Evolutionary conservation across 2,329 filamentous ascomycete genomes (phyloP).

Genomic region (Sarocladium kiliense): DNA sequence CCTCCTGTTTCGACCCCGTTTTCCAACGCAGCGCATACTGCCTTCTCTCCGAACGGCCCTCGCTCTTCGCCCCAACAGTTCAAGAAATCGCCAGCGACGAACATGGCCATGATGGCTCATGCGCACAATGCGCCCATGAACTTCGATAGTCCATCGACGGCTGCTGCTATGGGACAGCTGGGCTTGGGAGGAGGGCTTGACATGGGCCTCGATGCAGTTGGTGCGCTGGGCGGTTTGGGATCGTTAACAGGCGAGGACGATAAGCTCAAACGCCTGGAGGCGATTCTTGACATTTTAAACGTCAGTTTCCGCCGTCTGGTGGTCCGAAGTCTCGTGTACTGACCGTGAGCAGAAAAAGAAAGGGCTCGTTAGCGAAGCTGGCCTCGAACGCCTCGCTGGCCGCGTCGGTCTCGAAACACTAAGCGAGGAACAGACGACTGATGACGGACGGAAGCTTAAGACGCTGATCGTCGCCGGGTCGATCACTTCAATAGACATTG

Average conservation of each 20-base stretch:
- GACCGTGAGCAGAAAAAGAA: conserved; percentile 34
- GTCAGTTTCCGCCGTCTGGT: conserved; percentile 27
- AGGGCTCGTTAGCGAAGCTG: conserved; percentile 67
- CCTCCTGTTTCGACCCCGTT: conserved; percentile 65
- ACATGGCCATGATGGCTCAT: conserved; percentile 40
- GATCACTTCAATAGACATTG: conserved; percentile 37
- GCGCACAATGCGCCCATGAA: conserved; percentile 42
- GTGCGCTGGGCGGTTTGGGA: conserved; percentile 38
- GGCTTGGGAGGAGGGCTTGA: conserved; percentile 47
- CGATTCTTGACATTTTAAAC: conserved; percentile 43
- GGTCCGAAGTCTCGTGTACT: not conserved
- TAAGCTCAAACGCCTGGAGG: conserved; percentile 47
- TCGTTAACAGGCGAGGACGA: conserved; percentile 48
- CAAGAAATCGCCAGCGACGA: conserved; percentile 57
- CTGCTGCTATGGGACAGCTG: conserved; percentile 54
- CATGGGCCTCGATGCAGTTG: conserved; percentile 46
- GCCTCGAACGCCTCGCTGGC: conserved; percentile 65
- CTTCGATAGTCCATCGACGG: conserved; percentile 61
- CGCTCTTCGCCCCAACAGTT: conserved; percentile 60
- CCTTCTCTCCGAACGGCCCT: conserved; percentile 53
- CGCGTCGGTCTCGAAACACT: conserved; percentile 61
- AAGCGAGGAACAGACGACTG: conserved; percentile 48
- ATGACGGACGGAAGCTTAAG: conserved; percentile 42
- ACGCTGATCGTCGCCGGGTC: conserved; percentile 59
- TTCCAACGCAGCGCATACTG: conserved; percentile 51